phyloP scores from a whole-genome alignment of 495 filamentous ascomycete genomes.

The Penicillium salamii region DNA sequence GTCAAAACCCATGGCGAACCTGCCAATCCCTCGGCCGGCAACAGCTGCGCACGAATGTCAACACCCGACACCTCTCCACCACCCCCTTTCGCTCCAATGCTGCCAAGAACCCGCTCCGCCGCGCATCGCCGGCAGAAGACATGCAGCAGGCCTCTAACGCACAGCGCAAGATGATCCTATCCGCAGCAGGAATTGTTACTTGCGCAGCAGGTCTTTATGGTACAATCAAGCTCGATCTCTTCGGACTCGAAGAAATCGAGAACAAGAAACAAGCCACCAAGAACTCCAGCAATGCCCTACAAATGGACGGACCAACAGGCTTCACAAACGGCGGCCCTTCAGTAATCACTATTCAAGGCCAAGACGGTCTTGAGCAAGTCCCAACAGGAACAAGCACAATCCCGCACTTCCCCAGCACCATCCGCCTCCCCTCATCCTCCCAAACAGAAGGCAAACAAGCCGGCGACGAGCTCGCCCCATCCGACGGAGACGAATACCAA shows the following conservation, averaged over 20 bases:
- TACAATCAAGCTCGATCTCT: constrained; percentile 38
- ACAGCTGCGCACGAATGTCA: constrained; percentile 12
- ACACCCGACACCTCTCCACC: constrained; percentile 26
- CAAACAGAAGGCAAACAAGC: constrained; percentile 37
- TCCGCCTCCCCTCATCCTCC: constrained; percentile 54
- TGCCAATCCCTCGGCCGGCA: constrained; percentile 35
- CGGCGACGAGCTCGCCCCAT: constrained; percentile 30
- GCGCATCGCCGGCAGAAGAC: constrained; percentile 8
- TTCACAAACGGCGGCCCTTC: constrained; percentile 36
- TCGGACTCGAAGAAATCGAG: constrained; percentile 29
- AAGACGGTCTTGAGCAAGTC: constrained; percentile 64
- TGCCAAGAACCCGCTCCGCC: constrained; percentile 30
- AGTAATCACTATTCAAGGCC: constrained; percentile 44
- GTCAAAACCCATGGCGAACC: constrained; percentile 29
- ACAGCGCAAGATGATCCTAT: constrained; percentile 33
- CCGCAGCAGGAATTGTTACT: constrained; percentile 33
- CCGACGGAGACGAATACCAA: constrained; percentile 66
- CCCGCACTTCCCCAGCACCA: constrained; percentile 73
- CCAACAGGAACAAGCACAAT: constrained; percentile 80
- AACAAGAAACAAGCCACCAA: constrained; percentile 6
- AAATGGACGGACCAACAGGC: constrained; percentile 39
- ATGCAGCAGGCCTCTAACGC: constrained; percentile 25
- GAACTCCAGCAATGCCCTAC: constrained; percentile 20
- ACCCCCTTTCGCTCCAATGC: constrained; percentile 25
- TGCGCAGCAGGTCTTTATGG: constrained; percentile 39